These are phyloP conservation scores for Chaetomium olivaceum DNA, from an alignment of 2,329 filamentous ascomycete species.

Conservation along the genomic window DNA sequence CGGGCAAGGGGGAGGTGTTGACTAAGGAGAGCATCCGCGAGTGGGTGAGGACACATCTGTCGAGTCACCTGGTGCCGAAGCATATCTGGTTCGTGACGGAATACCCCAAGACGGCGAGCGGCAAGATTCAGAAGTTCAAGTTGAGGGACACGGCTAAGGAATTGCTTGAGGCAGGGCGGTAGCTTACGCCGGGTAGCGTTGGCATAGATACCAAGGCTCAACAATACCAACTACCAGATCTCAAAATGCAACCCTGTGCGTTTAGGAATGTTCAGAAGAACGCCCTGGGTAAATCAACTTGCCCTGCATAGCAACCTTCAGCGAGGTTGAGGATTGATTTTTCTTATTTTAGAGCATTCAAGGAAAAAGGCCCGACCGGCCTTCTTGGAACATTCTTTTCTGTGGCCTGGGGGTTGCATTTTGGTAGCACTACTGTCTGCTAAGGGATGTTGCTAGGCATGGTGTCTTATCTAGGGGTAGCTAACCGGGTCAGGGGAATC, in stretches of 20 bases:
- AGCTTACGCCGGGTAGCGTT: neutral
- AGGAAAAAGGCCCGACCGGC: neutral
- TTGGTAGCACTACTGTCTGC: neutral
- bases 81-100: conserved; percentile 82
- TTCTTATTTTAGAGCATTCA: neutral
- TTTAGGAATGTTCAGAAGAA: neutral
- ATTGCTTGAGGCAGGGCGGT: conserved; percentile 27
- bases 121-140: conserved; percentile 96
- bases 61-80: conserved; percentile 78
- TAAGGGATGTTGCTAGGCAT: conserved; percentile 5
- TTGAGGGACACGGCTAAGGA: conserved; percentile 64
- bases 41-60: conserved; percentile 72
- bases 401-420: neutral
- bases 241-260: neutral
- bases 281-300: neutral
- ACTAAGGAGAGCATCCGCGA: conserved; percentile 60
- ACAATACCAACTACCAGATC: neutral
- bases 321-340: neutral
- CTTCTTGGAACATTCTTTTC: neutral
- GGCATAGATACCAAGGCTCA: neutral
- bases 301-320: neutral
- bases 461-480: neutral
- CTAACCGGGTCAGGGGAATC: neutral
- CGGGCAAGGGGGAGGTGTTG: conserved; percentile 40
- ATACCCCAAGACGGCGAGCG: conserved; percentile 94